Conservation (phyloP, 2,329 filamentous ascomycete species). For the Triangularia verruculosa region DNA sequence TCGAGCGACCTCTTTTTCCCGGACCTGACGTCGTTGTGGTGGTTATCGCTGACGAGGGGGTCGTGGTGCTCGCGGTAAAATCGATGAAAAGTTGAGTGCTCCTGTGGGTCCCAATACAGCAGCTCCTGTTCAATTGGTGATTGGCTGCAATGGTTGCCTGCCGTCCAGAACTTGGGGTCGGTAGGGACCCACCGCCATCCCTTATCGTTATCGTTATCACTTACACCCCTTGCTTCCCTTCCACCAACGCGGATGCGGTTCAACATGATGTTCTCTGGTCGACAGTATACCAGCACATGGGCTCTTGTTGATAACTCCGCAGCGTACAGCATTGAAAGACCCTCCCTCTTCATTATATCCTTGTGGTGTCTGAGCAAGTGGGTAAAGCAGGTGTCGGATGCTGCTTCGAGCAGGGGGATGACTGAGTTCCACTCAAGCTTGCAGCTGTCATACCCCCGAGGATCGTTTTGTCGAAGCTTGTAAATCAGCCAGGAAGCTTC, state of each 20-base stretch:
- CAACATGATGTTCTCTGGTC: background rate
- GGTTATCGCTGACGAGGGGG: background rate
- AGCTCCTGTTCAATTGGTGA: background rate
- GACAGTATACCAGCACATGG: background rate
- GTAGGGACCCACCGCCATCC: background rate
- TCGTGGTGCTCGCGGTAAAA: constrained; percentile 8
- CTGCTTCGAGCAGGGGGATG: constrained; percentile 2
- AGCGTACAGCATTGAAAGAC: background rate
- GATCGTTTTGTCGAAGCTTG: background rate
- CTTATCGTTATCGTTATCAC: background rate
- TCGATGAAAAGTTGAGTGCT: constrained; percentile 11
- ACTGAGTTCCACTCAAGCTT: background rate
- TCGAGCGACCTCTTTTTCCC: background rate
- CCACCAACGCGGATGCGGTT: background rate
- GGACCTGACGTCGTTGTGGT: background rate
- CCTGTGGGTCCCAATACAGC: background rate
- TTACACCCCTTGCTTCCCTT: background rate
- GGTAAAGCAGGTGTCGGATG: background rate
- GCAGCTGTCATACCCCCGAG: too few species aligned
- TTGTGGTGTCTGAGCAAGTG: background rate
- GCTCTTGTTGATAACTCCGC: background rate
- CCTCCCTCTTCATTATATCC: background rate
- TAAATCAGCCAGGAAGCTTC: constrained; percentile 4
- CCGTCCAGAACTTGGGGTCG: background rate
- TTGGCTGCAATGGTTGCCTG: background rate